These are phyloP conservation scores for Boletus rubropictus DNA, from an alignment of 768 basidiomycete species.

Conservation along the genomic window DNA sequence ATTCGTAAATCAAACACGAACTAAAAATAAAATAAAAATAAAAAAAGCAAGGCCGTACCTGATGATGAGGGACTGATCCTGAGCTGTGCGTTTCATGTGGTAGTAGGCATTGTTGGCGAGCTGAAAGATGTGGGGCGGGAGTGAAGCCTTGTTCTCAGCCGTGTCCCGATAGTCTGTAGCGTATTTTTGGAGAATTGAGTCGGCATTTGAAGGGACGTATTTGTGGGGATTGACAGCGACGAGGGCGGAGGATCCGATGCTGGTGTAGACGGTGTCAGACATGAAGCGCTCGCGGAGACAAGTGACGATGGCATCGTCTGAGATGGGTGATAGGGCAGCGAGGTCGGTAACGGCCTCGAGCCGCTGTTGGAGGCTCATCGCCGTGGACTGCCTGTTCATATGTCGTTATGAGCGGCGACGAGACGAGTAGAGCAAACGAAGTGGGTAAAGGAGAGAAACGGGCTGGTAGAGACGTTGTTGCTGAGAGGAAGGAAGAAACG, in stretches of 20 bases:
- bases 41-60: constrained; percentile 47
- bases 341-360: constrained; percentile 73
- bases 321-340: constrained; percentile 54
- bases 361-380: constrained; percentile 52
- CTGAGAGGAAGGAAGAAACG: constrained; percentile 13
- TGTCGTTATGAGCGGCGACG: neutral
- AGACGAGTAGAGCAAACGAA: neutral
- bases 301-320: constrained; percentile 81
- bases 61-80: constrained; percentile 87
- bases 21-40: too few species aligned
- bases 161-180: constrained; percentile 81
- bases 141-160: constrained; percentile 48
- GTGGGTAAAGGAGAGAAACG: neutral
- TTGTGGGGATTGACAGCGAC: constrained; percentile 94
- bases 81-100: constrained; percentile 89
- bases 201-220: constrained; percentile 77
- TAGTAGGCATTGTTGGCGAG: constrained; percentile 90
- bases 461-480: neutral
- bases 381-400: constrained; percentile 43
- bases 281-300: constrained; percentile 85
- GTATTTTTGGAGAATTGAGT: constrained; percentile 80
- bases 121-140: constrained; percentile 89
- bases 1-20: neutral
- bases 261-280: constrained; percentile 77
- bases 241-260: constrained; percentile 61